Conservation (phyloP, 2,329 filamentous ascomycete species). For the Pseudogymnoascus sp. region DNA sequence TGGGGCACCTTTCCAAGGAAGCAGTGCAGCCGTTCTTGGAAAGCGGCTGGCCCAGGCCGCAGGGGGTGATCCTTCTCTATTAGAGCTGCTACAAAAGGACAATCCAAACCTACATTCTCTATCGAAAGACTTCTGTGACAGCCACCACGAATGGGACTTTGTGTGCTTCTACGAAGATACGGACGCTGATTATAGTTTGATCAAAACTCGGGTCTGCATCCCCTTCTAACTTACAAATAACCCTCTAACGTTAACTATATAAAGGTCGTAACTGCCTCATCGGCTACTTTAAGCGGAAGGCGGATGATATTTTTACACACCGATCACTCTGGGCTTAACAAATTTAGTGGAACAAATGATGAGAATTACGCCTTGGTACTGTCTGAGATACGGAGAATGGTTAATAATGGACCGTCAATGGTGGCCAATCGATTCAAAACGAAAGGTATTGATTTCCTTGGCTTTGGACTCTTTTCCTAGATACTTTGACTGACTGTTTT, state of each 20-base stretch:
- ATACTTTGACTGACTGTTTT: neutral
- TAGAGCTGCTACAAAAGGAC: constrained; percentile 12
- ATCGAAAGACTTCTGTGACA: constrained; percentile 9
- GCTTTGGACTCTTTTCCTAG: neutral
- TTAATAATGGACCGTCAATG: constrained; percentile 10
- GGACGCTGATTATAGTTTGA: neutral
- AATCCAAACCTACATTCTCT: constrained; percentile 7
- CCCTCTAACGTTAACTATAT: neutral
- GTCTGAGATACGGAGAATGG: constrained; percentile 14
- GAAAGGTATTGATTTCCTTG: neutral
- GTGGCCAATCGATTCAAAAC: neutral
- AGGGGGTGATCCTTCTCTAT: neutral
- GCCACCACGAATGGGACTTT: constrained; percentile 9
- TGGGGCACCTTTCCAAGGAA: constrained; percentile 15
- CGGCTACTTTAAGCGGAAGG: constrained; percentile 11
- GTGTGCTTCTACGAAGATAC: constrained; percentile 12
- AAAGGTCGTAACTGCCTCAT: constrained; percentile 11
- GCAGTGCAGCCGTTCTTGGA: constrained; percentile 8
- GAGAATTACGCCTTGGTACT: constrained; percentile 13
- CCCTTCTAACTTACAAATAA: neutral
- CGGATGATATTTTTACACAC: constrained; percentile 15
- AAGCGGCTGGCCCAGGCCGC: constrained; percentile 1
- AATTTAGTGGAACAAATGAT: constrained; percentile 15
- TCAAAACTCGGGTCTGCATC: constrained; percentile 7
- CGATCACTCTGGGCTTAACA: constrained; percentile 17